Evolutionary conservation across 2,329 filamentous ascomycete species (phyloP).

Genomic region (Curvularia verruculosa): DNA sequence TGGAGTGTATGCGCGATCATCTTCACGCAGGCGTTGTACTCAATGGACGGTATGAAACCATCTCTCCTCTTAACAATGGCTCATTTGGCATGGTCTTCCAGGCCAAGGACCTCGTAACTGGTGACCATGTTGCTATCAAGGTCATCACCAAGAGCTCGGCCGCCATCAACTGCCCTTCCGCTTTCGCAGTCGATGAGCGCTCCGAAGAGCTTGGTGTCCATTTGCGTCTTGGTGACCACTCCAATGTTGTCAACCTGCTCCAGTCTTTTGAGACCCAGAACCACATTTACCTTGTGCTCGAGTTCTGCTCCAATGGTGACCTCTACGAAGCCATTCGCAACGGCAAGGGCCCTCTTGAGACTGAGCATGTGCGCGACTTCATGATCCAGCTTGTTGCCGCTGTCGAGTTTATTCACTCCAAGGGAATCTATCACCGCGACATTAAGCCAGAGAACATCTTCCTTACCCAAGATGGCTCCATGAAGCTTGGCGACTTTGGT

Average conservation of each 20-base stretch:
- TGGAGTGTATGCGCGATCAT: conserved; percentile 87
- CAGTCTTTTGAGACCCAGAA: conserved; percentile 90
- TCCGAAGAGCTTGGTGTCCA: conserved; percentile 84
- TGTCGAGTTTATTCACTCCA: conserved; percentile 86
- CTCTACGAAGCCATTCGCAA: conserved; percentile 96
- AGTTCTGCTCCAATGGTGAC: conserved; percentile 94
- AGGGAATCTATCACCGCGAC: conserved; percentile 93
- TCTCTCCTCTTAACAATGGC: conserved; percentile 95
- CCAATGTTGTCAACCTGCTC: conserved; percentile 92
- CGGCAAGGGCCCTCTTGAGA: conserved; percentile 86
- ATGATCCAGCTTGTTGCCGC: conserved; percentile 94
- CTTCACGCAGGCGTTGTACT: conserved; percentile 81
- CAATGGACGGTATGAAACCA: conserved; percentile 86
- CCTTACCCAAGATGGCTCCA: conserved; percentile 78
- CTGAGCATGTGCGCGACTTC: conserved; percentile 94
- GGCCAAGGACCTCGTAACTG: conserved; percentile 78
- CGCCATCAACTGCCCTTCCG: conserved; percentile 62
- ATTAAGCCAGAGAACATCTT: conserved; percentile 99
- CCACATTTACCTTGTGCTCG: conserved; percentile 89
- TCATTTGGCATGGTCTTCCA: conserved; percentile 99
- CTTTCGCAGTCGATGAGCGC: conserved; percentile 78
- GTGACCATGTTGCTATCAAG: conserved; percentile 89
- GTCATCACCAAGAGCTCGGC: conserved; percentile 85
- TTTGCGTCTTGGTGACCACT: conserved; percentile 75
- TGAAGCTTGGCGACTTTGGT: conserved; percentile 98